Percentiles rank a stretch among this genome's conserved stretches.
These are phyloP conservation scores for Kwoniella europaea DNA, from an alignment of 768 basidiomycete genomes.

Conservation along the genomic window DNA sequence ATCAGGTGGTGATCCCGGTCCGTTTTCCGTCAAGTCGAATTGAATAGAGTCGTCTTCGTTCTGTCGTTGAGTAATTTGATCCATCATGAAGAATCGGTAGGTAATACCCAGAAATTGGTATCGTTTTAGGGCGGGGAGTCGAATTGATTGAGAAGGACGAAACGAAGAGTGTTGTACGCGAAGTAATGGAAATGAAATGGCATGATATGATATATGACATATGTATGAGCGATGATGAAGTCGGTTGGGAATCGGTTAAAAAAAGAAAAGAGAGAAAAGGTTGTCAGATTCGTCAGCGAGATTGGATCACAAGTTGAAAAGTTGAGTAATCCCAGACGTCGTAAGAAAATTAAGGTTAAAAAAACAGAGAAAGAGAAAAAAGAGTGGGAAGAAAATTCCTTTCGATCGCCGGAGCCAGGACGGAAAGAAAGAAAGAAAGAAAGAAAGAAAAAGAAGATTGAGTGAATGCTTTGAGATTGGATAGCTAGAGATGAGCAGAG, in stretches of 20 bases:
- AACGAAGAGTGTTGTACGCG: neutral
- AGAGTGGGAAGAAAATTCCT: neutral
- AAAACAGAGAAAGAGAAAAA: neutral
- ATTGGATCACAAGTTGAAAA: neutral
- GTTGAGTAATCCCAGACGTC: neutral
- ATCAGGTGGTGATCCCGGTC: neutral
- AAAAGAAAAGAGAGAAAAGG: neutral
- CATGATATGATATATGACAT: neutral
- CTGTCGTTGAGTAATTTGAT: neutral
- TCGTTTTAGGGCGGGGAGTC: too few species aligned
- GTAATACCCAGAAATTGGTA: neutral
- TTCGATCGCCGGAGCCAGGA: neutral
- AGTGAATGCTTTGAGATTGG: neutral
- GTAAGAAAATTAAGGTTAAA: neutral
- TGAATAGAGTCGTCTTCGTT: neutral
- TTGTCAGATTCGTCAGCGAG: slow-evolving; percentile 1
- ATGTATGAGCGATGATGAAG: neutral
- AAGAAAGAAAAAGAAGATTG: neutral
- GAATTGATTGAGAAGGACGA: neutral
- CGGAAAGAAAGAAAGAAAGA: neutral
- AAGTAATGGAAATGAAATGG: neutral
- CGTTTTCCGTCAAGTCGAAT: neutral
- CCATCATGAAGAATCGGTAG: neutral
- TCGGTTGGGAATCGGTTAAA: neutral
- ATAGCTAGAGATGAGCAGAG: neutral